Base-by-base conservation (phyloP, 2,329 filamentous ascomycete species). In the Ceratocystis diversiconidia region DNA sequence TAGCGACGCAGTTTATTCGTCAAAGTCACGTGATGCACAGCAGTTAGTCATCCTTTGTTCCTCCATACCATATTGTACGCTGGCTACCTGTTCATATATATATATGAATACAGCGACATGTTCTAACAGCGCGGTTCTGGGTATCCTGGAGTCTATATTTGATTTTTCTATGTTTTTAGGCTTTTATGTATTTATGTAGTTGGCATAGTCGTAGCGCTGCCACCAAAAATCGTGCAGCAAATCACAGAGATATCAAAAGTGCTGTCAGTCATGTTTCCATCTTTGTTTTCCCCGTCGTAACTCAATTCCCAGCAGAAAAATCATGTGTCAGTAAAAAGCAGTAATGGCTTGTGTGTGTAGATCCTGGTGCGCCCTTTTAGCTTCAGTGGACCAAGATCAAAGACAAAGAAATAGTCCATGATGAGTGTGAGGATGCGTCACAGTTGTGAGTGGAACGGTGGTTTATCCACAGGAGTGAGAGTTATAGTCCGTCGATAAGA, bases 91-190 rank as follows among this genome's bases (percentile, higher is more conserved):
- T 30, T n/a, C 1, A 30, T 19, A n/a, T 6, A 32, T 15, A 59
- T 28, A 19, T 19, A 59, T 28, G 17, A 28, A 61, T 19, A 43
- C 32, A 44, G 5, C 36, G 36, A 41, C 3, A 41, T 19, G 12
- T 61, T 10, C 17, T 1, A 32, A 25, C 59, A 59, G 55, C 25
- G 52, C 52, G 17, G n/a, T 60, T 30, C 30, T 63, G 65, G 65
- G 62, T 66, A 66, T 66, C 65, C 61, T 64, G 19, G 32, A 48
- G 28, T 61, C 17, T 66, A 43, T 63, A 66, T 66, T 66, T 44
- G 55, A 25, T 62, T 66, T 66, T 66, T 46, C 65, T 64, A 66
- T 61, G 62, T 64, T 66, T 66, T 66, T 63, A 28, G 61, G 19
- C 36, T 66, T 66, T 66, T 48, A 25, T 46, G 50, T 43, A 28